Percentiles rank a stretch among this genome's conserved stretches.
Conservation (phyloP, 805 yeast species). For the Starmerella gropengiesseri region DNA sequence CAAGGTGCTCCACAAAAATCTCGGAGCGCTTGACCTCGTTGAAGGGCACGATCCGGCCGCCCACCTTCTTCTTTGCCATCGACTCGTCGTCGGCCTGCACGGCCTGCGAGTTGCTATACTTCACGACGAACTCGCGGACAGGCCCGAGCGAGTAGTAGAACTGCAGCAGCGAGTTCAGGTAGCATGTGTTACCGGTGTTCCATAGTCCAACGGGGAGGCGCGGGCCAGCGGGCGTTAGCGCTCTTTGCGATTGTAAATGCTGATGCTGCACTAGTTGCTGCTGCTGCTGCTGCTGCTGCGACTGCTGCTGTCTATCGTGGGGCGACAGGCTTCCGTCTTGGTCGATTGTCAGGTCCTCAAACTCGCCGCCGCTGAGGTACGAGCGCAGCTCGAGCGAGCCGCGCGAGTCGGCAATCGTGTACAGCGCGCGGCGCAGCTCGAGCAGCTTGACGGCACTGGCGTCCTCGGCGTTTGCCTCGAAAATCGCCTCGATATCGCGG, state of each 20-base stretch:
- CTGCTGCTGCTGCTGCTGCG: no score
- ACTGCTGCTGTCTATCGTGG: no score
- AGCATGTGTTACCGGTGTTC: constrained; percentile 94
- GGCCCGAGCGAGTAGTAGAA: constrained; percentile 82
- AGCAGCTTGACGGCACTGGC: constrained; percentile 42
- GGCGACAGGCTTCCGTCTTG: background rate
- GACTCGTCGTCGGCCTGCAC: background rate
- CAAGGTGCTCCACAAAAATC: constrained; percentile 66
- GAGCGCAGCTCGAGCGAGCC: constrained; percentile 42
- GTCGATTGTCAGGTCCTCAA: constrained; percentile 28
- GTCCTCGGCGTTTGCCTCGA: constrained; percentile 46
- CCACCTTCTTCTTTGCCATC: constrained; percentile 50
- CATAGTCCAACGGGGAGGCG: constrained; percentile 78
- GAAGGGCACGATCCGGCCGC: constrained; percentile 74
- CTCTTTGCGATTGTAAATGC: background rate
- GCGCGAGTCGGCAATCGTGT: constrained; percentile 43
- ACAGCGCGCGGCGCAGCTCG: constrained; percentile 46
- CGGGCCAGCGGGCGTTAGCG: background rate
- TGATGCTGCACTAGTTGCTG: background rate
- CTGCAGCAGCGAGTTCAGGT: constrained; percentile 79
- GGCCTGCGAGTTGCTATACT: constrained; percentile 34
- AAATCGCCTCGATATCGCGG: constrained; percentile 67
- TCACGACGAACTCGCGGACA: constrained; percentile 52
- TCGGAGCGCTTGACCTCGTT: constrained; percentile 70
- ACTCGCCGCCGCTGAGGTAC: constrained; percentile 49